phyloP scores from a whole-genome alignment of 2,329 filamentous ascomycete species.

The Aspergillus hiratsukae region DNA sequence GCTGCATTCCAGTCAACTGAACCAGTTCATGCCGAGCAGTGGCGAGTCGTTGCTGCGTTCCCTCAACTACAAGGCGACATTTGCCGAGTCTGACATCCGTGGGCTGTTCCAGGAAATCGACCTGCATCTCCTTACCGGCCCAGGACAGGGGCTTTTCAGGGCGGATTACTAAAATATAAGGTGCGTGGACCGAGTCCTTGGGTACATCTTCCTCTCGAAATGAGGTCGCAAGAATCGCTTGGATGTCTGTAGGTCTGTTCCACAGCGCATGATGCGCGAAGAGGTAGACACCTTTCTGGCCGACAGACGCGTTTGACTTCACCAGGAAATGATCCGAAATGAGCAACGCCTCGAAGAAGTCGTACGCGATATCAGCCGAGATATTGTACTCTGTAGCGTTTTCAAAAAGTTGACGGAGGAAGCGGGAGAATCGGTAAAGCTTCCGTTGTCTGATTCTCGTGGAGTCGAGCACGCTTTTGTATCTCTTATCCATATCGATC shows the following conservation, averaged over 20 bases:
- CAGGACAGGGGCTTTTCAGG: conserved; percentile 76
- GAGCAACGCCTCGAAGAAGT: conserved; percentile 75
- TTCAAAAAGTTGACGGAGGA: conserved; percentile 89
- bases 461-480: conserved; percentile 91
- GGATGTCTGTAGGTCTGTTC: conserved; percentile 73
- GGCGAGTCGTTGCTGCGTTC: conserved; percentile 71
- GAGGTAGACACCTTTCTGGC: conserved; percentile 72
- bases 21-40: conserved; percentile 75
- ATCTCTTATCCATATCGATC: conserved; percentile 90
- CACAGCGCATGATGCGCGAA: conserved; percentile 78
- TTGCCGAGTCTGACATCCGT: conserved; percentile 84
- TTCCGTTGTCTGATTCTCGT: conserved; percentile 94
- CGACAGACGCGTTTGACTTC: conserved; percentile 60
- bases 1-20: conserved; percentile 72
- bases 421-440: conserved; percentile 88
- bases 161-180: conserved; percentile 79
- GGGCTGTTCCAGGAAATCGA: conserved; percentile 69
- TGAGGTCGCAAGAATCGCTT: conserved; percentile 76
- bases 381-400: conserved; percentile 95
- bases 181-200: conserved; percentile 67
- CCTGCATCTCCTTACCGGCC: conserved; percentile 71
- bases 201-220: conserved; percentile 64
- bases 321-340: conserved; percentile 84
- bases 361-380: conserved; percentile 62
- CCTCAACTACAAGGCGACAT: conserved; percentile 81